Evolutionary conservation across 2,329 filamentous ascomycete genomes (phyloP).

Genomic region (Paecilomyces dactylethromorphus): DNA sequence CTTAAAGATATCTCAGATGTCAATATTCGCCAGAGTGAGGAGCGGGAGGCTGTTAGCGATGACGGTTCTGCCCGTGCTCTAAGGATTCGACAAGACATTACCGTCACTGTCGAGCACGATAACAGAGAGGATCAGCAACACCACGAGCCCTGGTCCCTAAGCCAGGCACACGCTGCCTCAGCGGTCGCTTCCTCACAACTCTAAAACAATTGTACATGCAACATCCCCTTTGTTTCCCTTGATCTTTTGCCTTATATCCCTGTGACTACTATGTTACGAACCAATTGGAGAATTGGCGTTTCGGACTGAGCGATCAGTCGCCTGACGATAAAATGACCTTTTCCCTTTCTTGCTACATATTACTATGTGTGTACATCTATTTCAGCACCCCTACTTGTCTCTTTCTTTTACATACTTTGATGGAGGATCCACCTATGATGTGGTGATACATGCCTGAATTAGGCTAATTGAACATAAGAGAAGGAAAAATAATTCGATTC

Average conservation of each 20-base stretch:
- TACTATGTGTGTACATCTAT: background rate
- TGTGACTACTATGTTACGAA: background rate
- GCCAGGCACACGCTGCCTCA: background rate
- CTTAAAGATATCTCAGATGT: conserved; percentile 22
- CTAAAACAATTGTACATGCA: background rate
- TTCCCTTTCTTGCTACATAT: background rate
- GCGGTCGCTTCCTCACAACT: background rate
- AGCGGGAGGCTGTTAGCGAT: conserved; percentile 24
- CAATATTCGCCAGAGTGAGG: conserved; percentile 19
- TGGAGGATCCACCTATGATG: background rate
- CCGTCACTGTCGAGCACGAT: conserved; percentile 20
- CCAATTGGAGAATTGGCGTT: background rate
- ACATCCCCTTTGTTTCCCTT: background rate
- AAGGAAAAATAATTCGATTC: background rate
- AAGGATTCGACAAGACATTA: conserved; percentile 34
- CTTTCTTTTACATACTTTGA: background rate
- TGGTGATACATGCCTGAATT: background rate
- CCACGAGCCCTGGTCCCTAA: background rate
- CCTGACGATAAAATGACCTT: background rate
- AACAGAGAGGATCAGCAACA: background rate
- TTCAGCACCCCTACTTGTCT: background rate
- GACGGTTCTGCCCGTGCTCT: conserved; percentile 30
- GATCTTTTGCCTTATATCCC: background rate
- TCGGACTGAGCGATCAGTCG: background rate
- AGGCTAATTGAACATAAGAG: background rate